A percentile compares a stretch with the other conserved stretches of the same genome.
Conservation (phyloP, 1,139 yeast species). For the Keqinozyma sinolaborantium region DNA sequence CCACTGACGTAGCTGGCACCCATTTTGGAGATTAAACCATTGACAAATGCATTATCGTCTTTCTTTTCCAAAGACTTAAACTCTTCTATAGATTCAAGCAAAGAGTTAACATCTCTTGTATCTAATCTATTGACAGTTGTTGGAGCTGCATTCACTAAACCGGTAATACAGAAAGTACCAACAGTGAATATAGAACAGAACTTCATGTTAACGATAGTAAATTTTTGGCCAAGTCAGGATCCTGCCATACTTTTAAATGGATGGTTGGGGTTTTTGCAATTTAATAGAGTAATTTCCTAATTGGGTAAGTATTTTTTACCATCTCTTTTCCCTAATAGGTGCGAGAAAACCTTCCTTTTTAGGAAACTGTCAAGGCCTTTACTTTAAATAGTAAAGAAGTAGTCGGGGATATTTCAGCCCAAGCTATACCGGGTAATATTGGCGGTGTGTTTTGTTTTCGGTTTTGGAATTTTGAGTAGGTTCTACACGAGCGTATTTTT, state of each 20-base stretch:
- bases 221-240: background rate
- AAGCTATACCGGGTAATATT: too few species aligned
- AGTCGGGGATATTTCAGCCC: too few species aligned
- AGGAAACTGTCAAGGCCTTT: background rate
- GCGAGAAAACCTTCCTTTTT: slow-evolving; percentile 2
- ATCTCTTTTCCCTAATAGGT: slow-evolving; percentile 7
- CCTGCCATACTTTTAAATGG: background rate
- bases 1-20: slow-evolving; percentile 7
- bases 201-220: background rate
- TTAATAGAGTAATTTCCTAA: slow-evolving; percentile 4
- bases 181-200: background rate
- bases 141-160: background rate
- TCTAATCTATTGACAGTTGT: background rate
- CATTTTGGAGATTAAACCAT: slow-evolving; percentile 7
- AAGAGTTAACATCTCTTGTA: too few species aligned
- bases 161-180: background rate
- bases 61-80: slow-evolving; percentile 1
- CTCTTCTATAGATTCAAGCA: background rate
- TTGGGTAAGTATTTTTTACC: slow-evolving; percentile 5
- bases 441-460: too few species aligned
- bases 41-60: slow-evolving; percentile 7
- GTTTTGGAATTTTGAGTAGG: too few species aligned
- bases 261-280: background rate
- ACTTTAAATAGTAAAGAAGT: too few species aligned
- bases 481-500: too few species aligned